A percentile compares a stretch with the other conserved stretches of the same genome.
These are phyloP conservation scores for Acer yangbiense DNA, from an alignment of 345 rosid species.

Conservation along the genomic window DNA sequence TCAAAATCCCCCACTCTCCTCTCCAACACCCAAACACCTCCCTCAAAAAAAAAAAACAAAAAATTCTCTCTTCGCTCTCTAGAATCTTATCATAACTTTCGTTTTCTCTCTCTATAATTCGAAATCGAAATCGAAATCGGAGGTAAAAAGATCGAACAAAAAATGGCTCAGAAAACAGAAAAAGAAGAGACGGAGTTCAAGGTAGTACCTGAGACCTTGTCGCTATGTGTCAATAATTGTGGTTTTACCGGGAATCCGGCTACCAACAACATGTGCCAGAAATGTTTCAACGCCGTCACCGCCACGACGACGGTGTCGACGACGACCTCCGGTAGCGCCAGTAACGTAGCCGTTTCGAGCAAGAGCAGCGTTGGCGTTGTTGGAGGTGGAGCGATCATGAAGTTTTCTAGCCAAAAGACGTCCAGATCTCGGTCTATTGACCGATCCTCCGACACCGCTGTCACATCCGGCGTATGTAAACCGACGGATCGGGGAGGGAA, in stretches of 20 bases:
- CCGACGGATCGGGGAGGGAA: constrained; percentile 27
- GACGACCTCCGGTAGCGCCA: neutral
- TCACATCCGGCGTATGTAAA: constrained; percentile 19
- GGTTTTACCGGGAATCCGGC: constrained; percentile 88
- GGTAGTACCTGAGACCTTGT: constrained; percentile 78
- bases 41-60: neutral
- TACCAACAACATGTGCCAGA: constrained; percentile 95
- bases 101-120: neutral
- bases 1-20: constrained; percentile 35
- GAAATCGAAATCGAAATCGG: neutral
- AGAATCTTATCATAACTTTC: neutral
- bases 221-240: constrained; percentile 79
- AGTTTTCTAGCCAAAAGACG: constrained; percentile 42
- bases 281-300: constrained; percentile 77
- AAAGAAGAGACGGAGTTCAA: constrained; percentile 96
- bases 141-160: neutral
- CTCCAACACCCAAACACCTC: constrained; percentile 4
- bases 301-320: constrained; percentile 25
- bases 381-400: constrained; percentile 41
- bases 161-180: constrained; percentile 87
- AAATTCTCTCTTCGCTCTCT: neutral
- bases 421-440: constrained; percentile 55
- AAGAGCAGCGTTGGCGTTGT: neutral
- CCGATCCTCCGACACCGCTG: constrained; percentile 15
- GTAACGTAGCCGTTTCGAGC: constrained; percentile 16